phyloP scores from a whole-genome alignment of 202 grass and related monocot genomes.

The Zizania palustris region DNA sequence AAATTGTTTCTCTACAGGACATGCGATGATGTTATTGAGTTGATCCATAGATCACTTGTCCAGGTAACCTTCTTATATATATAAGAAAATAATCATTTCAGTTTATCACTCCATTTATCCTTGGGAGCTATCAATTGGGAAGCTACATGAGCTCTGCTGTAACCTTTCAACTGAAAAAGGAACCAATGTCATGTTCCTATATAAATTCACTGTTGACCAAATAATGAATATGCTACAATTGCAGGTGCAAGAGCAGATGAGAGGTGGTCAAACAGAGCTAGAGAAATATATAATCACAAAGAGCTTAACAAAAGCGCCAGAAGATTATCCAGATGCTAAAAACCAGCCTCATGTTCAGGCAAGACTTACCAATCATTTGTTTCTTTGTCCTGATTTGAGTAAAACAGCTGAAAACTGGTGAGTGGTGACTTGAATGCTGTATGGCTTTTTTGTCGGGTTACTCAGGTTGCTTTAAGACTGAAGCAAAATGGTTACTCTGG shows the following conservation, averaged over 20 bases:
- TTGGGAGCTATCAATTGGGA: neutral
- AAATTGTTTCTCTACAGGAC: constrained; percentile 55
- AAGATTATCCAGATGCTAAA: constrained; percentile 98
- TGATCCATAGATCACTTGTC: constrained; percentile 75
- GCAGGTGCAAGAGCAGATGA: constrained; percentile 94
- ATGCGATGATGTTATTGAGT: constrained; percentile 76
- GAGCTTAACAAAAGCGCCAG: constrained; percentile 90
- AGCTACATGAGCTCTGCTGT: constrained; percentile 21
- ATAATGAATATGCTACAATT: constrained; percentile 7
- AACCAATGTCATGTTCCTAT: neutral
- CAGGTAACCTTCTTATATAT: constrained; percentile 47
- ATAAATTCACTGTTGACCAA: constrained; percentile 38
- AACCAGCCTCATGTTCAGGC: constrained; percentile 99
- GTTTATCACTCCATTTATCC: constrained; percentile 26
- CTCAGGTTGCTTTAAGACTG: constrained; percentile 90
- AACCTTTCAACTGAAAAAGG: neutral
- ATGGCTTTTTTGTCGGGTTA: constrained; percentile 20
- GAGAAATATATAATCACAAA: constrained; percentile 97
- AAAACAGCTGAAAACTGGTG: neutral
- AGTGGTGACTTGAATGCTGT: neutral
- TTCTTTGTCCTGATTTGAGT: constrained; percentile 25
- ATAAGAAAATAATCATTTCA: constrained; percentile 1
- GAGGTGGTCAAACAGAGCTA: constrained; percentile 86
- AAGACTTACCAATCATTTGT: constrained; percentile 38
- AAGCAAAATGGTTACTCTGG: constrained; percentile 89